Conservation (phyloP, 2,329 filamentous ascomycete genomes). For the Aureobasidium subglaciale region DNA sequence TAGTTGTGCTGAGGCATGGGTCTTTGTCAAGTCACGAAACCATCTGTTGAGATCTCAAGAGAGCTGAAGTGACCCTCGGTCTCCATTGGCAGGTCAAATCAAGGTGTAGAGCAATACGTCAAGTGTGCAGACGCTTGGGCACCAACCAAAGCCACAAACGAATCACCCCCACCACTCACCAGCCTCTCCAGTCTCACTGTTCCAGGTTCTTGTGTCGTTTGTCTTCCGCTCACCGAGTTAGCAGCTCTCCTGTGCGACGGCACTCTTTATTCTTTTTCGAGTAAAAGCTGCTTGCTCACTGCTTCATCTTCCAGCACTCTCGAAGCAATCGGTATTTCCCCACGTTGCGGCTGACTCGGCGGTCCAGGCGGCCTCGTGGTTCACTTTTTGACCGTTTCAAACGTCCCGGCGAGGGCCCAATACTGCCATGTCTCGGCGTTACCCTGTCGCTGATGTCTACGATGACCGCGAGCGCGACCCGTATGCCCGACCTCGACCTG, state of each 20-base stretch:
- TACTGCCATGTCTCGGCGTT: constrained; percentile 15
- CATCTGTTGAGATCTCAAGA: neutral
- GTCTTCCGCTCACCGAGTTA: constrained; percentile 1
- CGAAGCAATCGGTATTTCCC: neutral
- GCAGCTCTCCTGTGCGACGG: neutral
- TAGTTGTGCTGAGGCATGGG: no score
- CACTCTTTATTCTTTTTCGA: neutral
- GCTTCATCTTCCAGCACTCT: neutral
- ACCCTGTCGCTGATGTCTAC: constrained; percentile 33
- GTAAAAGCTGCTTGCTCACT: neutral
- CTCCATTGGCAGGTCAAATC: neutral
- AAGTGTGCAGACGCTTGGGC: constrained; percentile 13
- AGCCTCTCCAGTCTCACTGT: constrained; percentile 4
- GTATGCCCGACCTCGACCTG: constrained; percentile 31
- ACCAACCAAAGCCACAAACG: constrained; percentile 13
- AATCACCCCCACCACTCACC: constrained; percentile 10
- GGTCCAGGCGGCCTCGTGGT: neutral
- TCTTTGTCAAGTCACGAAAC: no score
- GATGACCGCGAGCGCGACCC: constrained; percentile 39
- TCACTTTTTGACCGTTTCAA: constrained; percentile 6
- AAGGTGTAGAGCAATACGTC: constrained; percentile 10
- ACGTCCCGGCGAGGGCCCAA: constrained; percentile 7
- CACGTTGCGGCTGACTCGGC: constrained; percentile 1
- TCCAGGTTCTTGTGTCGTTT: neutral
- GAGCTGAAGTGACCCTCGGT: neutral